Evolutionary conservation across 2,329 filamentous ascomycete genomes (phyloP), one percentile per base, ranked within the genome.

Genomic region (Aspergillus flavus): DNA sequence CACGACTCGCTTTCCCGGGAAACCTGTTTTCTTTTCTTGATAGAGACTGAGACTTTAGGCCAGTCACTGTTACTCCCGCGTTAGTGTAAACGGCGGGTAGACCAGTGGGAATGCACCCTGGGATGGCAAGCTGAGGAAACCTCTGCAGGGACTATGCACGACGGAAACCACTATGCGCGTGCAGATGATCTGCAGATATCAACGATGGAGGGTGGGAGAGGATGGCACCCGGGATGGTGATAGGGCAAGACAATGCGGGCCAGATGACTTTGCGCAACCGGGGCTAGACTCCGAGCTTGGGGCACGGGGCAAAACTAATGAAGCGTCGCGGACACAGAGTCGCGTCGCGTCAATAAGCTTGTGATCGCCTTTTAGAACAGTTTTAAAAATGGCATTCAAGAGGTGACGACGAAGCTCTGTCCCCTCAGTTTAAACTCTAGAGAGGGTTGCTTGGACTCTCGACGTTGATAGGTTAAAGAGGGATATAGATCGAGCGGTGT

Each of bases 121-220:
- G 61, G 61, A 65, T 65, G 61, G 61, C 63, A 64, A 72, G 60
- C 61, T 58, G 61, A 66, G 69, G 60, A 69, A 69, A 66, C 58
- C 68, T 68, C 73, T 76, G 81, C 80, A 81, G 77, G 79, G 81
- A 82, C 73, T 75, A 77, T 77, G 74, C 73, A 75, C 72, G 72
- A 73, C 75, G 73, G 69, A 73, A 68, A 66, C 68, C 67, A 70
- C 61, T 68, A 66, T 68, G 64, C 79, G 76, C 78, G 79, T 83
- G 81, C 82, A 84, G 81, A 83, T 84, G 82, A 84, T 83, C 79
- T 80, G 75, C 76, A 67, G 64, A 61, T 70, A 68, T 68, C 60
- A 63, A 61, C 53, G 67, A 66, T 68, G 69, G 65, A 58, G 72
- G 70, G 66, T 39, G 71, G 66, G 57, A 61, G 63, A 68, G 52